phyloP scores from a whole-genome alignment of 352 stramenopile species.

The Phytophthora nicotianae region DNA sequence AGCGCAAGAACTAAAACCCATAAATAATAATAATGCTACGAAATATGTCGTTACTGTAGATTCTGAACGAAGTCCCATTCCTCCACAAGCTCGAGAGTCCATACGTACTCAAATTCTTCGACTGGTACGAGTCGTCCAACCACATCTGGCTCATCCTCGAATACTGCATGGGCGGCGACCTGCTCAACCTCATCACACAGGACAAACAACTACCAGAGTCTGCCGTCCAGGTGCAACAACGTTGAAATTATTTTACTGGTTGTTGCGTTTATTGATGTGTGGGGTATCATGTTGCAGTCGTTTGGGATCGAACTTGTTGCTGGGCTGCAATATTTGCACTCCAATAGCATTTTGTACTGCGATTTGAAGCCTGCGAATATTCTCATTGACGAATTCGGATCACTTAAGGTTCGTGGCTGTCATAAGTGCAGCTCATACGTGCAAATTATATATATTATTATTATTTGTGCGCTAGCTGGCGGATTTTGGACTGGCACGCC shows the following conservation, averaged over 20 bases:
- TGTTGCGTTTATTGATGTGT: background rate
- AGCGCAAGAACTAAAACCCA: background rate
- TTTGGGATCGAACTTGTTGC: conserved; percentile 80
- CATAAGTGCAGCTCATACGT: background rate
- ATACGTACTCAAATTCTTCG: conserved; percentile 92
- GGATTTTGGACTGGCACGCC: conserved; percentile 89
- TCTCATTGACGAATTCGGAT: conserved; percentile 93
- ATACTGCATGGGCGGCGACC: conserved; percentile 92
- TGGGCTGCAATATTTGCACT: conserved; percentile 90
- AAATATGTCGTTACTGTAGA: conserved; percentile 38
- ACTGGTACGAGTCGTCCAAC: conserved; percentile 96
- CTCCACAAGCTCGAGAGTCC: conserved; percentile 87
- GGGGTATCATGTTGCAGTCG: conserved; percentile 31
- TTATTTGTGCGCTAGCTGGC: conserved; percentile 53
- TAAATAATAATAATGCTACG: background rate
- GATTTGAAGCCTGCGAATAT: conserved; percentile 92
- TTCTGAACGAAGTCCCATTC: conserved; percentile 88
- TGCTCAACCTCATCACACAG: conserved; percentile 91
- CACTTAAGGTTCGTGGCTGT: conserved; percentile 70
- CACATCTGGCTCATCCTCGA: conserved; percentile 96
- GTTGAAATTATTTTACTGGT: background rate
- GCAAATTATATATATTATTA: background rate
- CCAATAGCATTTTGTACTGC: conserved; percentile 89
- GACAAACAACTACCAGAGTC: conserved; percentile 84
- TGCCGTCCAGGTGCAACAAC: conserved; percentile 61